Evolutionary conservation across 345 rosid genomes (phyloP).

Genomic region (Eucalyptus brandiana): DNA sequence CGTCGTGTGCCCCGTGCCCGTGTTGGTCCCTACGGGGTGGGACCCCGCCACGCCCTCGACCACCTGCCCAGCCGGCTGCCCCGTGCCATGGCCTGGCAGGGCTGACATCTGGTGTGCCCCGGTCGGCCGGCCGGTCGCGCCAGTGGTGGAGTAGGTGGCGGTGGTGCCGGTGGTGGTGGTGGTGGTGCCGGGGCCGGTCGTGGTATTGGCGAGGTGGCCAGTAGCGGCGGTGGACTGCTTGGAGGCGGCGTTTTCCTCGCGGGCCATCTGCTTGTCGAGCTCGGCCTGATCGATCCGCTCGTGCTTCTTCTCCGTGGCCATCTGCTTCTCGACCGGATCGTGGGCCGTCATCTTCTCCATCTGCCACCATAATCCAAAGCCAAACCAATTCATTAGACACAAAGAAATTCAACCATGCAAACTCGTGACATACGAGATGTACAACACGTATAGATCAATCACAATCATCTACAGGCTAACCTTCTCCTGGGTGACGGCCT

Average conservation of each 20-base stretch:
- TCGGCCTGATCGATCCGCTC: slow-evolving; percentile 34
- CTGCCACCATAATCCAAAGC: slow-evolving; percentile 1
- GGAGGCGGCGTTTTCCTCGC: slow-evolving; percentile 34
- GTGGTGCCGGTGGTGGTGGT: not conserved
- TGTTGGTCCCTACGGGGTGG: not conserved
- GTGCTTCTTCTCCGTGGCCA: slow-evolving; percentile 45
- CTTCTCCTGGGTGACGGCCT: slow-evolving; percentile 58
- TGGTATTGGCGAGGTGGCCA: not conserved
- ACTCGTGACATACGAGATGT: not conserved
- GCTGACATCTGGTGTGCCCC: not conserved
- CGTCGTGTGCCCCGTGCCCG: not conserved
- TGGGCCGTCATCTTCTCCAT: slow-evolving; percentile 36
- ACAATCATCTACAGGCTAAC: not conserved
- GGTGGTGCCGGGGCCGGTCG: not conserved
- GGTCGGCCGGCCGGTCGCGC: not conserved
- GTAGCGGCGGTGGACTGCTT: slow-evolving; percentile 8
- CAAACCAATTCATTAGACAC: not conserved
- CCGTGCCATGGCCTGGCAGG: not conserved
- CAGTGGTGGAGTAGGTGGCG: slow-evolving; percentile 20
- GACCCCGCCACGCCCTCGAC: not conserved
- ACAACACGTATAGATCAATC: not conserved
- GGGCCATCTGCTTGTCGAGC: slow-evolving; percentile 29
- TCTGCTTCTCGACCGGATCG: slow-evolving; percentile 44
- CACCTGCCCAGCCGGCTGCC: not conserved
- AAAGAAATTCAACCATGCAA: not conserved